Conservation (phyloP, 352 stramenopile species). For the Globisporangium mamillatum region DNA sequence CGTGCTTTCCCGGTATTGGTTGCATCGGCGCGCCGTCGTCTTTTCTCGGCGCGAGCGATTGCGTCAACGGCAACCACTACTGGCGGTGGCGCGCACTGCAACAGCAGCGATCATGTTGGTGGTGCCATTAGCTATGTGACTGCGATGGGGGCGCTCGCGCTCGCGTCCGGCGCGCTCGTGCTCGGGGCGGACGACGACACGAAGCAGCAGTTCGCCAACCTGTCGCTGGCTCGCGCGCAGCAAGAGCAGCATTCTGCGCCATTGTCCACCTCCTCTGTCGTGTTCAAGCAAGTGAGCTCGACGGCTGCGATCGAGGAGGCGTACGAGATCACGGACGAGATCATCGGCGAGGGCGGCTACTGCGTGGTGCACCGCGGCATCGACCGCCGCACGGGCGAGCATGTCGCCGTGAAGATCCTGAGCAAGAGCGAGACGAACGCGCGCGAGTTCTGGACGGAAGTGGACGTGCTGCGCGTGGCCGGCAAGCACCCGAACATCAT, state of each 20-base stretch:
- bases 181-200: conserved; percentile 3
- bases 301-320: conserved; percentile 48
- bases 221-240: conserved; percentile 6
- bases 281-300: conserved; percentile 8
- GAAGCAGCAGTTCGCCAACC: background rate
- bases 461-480: conserved; percentile 70
- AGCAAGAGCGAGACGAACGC: conserved; percentile 74
- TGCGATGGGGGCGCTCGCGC: conserved; percentile 7
- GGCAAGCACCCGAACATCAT: conserved; percentile 80
- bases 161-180: conserved; percentile 11
- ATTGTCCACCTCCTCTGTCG: too few species aligned
- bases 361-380: conserved; percentile 74
- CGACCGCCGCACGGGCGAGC: conserved; percentile 57
- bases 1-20: background rate
- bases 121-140: background rate
- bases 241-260: background rate
- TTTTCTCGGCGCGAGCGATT: conserved; percentile 3
- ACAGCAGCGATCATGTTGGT: background rate
- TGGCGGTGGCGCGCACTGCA: background rate
- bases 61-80: background rate
- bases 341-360: conserved; percentile 79
- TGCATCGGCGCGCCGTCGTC: background rate
- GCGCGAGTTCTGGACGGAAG: conserved; percentile 81
- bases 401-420: conserved; percentile 80
- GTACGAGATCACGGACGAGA: conserved; percentile 78